Conservation (phyloP, 73 alveolate genomes). For the Diophrys appendiculata region DNA sequence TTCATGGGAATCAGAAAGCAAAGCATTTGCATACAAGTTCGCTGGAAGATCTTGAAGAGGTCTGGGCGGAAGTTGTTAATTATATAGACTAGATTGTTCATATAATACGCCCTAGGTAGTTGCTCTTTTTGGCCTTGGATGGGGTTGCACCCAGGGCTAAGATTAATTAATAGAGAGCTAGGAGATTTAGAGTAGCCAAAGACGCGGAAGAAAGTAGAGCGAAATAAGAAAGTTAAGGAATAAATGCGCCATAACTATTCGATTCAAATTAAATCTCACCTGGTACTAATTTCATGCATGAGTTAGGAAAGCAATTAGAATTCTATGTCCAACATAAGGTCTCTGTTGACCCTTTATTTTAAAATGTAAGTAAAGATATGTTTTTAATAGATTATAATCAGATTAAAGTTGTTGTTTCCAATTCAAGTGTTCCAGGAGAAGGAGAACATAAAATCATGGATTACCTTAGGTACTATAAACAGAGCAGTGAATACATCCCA, state of each 20-base stretch:
- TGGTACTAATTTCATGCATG: conserved; percentile 97
- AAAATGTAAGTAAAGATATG: conserved; percentile 46
- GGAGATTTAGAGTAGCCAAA: conserved; percentile 87
- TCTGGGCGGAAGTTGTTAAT: conserved; percentile 83
- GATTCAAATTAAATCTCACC: conserved; percentile 95
- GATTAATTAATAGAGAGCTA: conserved; percentile 93
- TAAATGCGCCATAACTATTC: conserved; percentile 37
- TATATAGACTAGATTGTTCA: conserved; percentile 87
- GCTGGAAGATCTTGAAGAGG: conserved; percentile 77
- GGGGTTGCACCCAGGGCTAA: conserved; percentile 99
- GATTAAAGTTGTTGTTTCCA: conserved; percentile 81
- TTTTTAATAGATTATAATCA: background rate
- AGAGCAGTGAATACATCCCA: conserved; percentile 67
- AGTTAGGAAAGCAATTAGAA: conserved; percentile 80
- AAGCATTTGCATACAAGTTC: conserved; percentile 69
- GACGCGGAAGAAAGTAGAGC: conserved; percentile 68
- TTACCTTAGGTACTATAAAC: conserved; percentile 74
- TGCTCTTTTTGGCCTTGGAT: conserved; percentile 89
- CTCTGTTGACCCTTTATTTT: conserved; percentile 79
- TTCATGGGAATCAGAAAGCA: conserved; percentile 77
- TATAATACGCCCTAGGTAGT: conserved; percentile 84
- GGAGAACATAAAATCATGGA: conserved; percentile 98
- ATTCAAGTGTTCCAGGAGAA: conserved; percentile 98
- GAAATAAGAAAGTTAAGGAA: conserved; percentile 61
- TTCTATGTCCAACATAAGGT: conserved; percentile 86